Percentiles rank a stretch among this genome's conserved stretches.
These are phyloP conservation scores for Soucietia sequanensis DNA, from an alignment of 805 yeast species.

Conservation along the genomic window DNA sequence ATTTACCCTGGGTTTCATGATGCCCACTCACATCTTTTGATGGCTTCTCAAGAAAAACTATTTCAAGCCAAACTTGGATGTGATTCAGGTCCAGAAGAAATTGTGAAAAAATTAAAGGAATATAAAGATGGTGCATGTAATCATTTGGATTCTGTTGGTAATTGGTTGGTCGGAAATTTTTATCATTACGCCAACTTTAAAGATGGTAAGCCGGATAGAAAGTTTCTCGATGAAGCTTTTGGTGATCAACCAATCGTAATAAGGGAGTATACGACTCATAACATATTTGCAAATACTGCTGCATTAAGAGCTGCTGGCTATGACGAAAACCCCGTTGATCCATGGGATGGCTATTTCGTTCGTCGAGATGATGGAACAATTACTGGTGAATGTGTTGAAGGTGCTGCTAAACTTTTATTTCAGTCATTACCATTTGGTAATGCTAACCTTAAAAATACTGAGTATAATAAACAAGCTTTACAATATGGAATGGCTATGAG, in stretches of 20 bases:
- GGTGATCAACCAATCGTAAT: slow-evolving; percentile 25
- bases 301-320: slow-evolving; percentile 25
- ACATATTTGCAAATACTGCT: slow-evolving; percentile 23
- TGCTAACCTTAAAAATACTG: slow-evolving; percentile 9
- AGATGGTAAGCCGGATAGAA: slow-evolving; percentile 20
- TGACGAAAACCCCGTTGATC: slow-evolving; percentile 20
- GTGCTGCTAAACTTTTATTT: slow-evolving; percentile 21
- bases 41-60: slow-evolving; percentile 21
- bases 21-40: slow-evolving; percentile 20
- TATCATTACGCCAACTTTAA: slow-evolving; percentile 20
- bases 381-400: slow-evolving; percentile 23
- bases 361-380: slow-evolving; percentile 22
- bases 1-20: slow-evolving; percentile 27
- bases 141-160: slow-evolving; percentile 17
- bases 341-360: slow-evolving; percentile 23
- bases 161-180: slow-evolving; percentile 24
- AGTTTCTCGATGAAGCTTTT: slow-evolving; percentile 23
- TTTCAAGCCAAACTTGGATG: slow-evolving; percentile 20
- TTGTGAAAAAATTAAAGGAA: slow-evolving; percentile 18
- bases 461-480: slow-evolving; percentile 17
- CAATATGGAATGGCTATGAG: slow-evolving; percentile 22
- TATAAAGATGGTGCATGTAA: slow-evolving; percentile 14
- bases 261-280: slow-evolving; percentile 23
- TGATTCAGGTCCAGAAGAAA: slow-evolving; percentile 14
- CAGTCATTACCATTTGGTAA: slow-evolving; percentile 17